Evolutionary conservation across 2,329 filamentous ascomycete species (phyloP).

Genomic region (Hymenoscyphus salicellus): DNA sequence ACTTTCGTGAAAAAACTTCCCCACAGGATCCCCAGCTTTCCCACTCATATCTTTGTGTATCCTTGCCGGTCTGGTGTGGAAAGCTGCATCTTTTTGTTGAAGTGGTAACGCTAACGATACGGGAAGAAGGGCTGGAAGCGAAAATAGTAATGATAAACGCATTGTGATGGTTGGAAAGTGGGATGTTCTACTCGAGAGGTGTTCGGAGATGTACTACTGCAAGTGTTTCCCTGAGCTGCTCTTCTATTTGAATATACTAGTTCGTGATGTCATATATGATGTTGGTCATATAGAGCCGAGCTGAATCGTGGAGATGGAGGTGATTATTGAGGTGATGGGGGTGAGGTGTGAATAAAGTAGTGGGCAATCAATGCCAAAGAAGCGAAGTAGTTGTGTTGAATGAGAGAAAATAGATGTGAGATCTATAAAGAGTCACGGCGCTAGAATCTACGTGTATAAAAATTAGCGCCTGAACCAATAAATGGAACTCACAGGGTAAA

Average conservation of each 20-base stretch:
- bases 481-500: neutral
- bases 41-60: conserved; percentile 36
- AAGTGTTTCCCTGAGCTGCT: neutral
- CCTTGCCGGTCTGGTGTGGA: conserved; percentile 31
- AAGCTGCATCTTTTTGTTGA: conserved; percentile 34
- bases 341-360: neutral
- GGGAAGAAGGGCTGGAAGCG: conserved; percentile 26
- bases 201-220: neutral
- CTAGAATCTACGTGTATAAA: neutral
- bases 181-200: neutral
- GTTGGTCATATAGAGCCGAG: neutral
- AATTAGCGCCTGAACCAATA: neutral
- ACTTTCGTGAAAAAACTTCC: conserved; percentile 37
- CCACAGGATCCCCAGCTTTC: conserved; percentile 30
- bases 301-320: neutral
- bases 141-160: conserved; percentile 30
- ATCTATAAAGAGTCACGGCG: neutral
- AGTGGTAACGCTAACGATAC: conserved; percentile 29
- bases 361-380: neutral
- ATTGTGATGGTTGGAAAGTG: conserved; percentile 20
- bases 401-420: neutral
- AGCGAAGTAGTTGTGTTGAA: neutral
- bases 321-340: neutral
- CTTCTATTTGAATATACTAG: no score
- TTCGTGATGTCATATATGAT: neutral